Evolutionary conservation across 139 green algal species (phyloP).

Genomic region (Microglena sp.): DNA sequence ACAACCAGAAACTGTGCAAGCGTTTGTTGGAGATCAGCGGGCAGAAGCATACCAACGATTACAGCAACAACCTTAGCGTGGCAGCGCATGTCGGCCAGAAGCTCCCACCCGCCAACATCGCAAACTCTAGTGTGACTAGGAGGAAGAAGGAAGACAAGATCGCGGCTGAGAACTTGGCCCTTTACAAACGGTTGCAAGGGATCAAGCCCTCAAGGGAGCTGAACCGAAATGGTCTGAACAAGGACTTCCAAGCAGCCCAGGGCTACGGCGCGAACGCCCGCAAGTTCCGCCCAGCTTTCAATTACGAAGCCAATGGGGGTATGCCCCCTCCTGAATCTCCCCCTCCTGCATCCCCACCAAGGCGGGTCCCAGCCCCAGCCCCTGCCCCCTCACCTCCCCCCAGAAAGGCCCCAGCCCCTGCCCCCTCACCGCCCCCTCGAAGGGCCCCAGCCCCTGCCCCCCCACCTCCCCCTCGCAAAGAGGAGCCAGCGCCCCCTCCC

Average conservation of each 20-base stretch:
- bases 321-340: not conserved
- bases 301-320: too few relatives aligned
- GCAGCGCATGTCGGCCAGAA: not conserved
- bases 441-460: not conserved
- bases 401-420: not conserved
- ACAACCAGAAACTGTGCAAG: slow-evolving; percentile 37
- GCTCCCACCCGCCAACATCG: not conserved
- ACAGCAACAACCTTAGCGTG: not conserved
- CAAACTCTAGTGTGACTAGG: not conserved
- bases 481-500: not conserved
- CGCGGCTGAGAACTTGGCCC: slow-evolving; percentile 33
- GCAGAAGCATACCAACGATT: not conserved
- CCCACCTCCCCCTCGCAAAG: not conserved
- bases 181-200: slow-evolving; percentile 34
- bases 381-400: not conserved
- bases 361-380: not conserved
- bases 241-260: slow-evolving; percentile 14
- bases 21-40: slow-evolving; percentile 30
- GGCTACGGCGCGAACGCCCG: slow-evolving; percentile 20
- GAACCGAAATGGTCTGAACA: slow-evolving; percentile 11
- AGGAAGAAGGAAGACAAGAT: slow-evolving; percentile 27
- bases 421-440: not conserved
- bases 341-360: not conserved
- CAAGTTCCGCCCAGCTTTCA: slow-evolving; percentile 16
- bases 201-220: slow-evolving; percentile 23